Conservation (phyloP, 352 stramenopile species). For the Phytophthora parvispora region DNA sequence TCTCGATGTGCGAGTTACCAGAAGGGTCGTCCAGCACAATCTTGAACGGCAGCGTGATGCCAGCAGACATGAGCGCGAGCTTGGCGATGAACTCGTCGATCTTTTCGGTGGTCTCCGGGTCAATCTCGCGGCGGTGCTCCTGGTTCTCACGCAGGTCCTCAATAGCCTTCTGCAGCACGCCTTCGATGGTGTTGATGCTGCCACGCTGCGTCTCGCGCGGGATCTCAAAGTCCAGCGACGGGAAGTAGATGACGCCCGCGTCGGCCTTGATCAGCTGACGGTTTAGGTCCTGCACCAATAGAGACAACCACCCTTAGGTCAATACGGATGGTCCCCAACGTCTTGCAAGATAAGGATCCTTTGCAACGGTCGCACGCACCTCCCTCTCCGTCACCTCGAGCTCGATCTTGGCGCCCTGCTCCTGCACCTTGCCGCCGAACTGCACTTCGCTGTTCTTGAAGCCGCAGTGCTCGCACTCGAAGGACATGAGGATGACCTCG, state of each 20-base stretch:
- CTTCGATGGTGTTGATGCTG: conserved; percentile 92
- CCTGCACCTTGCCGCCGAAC: conserved; percentile 78
- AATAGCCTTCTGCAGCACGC: conserved; percentile 70
- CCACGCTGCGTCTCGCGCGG: conserved; percentile 87
- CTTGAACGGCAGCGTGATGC: conserved; percentile 82
- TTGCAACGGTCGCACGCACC: conserved; percentile 11
- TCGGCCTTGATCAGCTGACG: conserved; percentile 94
- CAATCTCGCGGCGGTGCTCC: conserved; percentile 83
- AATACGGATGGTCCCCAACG: neutral
- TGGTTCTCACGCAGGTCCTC: conserved; percentile 82
- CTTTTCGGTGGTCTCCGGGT: conserved; percentile 77
- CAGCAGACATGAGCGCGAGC: conserved; percentile 70
- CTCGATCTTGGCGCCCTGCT: conserved; percentile 68
- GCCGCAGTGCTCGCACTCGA: conserved; percentile 91
- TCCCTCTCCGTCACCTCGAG: conserved; percentile 51
- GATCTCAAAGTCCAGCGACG: conserved; percentile 92
- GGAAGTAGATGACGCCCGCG: conserved; percentile 79
- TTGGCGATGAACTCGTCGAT: conserved; percentile 88
- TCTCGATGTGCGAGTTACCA: conserved; percentile 95
- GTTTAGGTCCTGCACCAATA: conserved; percentile 79
- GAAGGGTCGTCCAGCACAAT: conserved; percentile 90
- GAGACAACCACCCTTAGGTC: neutral
- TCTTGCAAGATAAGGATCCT: neutral
- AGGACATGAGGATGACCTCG: conserved; percentile 95
- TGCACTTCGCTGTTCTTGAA: conserved; percentile 86